Base-by-base conservation (phyloP, 2,329 filamentous ascomycete genomes). In the Botryotinia narcissicola region DNA sequence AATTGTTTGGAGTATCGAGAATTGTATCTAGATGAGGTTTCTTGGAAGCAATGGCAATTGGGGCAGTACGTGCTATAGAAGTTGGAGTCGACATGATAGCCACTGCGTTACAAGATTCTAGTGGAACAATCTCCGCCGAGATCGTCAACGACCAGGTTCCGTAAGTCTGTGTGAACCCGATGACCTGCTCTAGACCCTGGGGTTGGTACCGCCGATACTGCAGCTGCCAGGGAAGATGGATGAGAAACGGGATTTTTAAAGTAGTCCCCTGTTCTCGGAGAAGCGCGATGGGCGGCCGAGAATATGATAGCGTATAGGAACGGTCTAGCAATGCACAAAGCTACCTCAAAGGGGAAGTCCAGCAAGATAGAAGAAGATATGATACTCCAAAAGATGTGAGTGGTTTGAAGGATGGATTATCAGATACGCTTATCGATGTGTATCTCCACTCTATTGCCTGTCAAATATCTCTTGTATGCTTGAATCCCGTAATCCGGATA, bases 11-110 rank as follows among this genome's bases (percentile, higher is more conserved):
- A 25, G 73, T 67, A 48, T 80, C 79, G 70, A 76, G 70, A 2
- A 75, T 78, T 18, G 74, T 70, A 63, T 80, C 77, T 48, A 74
- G 69, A 59, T 82, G 84, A 75, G 86, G 84, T 75, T 87, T 87
- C 81, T 90, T 89, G 77, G 89, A 87, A 76, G 89, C 89, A 81
- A 91, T 91, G 81, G 89, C 86, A 81, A 91, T 91, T 78, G 89
- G 89, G 80, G 87, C 88, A 83, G 89, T 90, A 82, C 89, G 85
- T 76, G 86, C 84, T 81, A 90, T 84, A 79, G 85, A 82, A 79
- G 82, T 84, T 77, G 87, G 84, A 78, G 85, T 86, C 86, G 78
- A 76, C 79, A 80, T 80, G 60, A 61, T 73, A 64, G 74, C n/a
- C 44, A 54, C 44, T 40, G 75, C 74, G 74, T 76, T 75, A 77